phyloP scores from a whole-genome alignment of 805 yeast species.

The Debaryomyces prosopidis region DNA sequence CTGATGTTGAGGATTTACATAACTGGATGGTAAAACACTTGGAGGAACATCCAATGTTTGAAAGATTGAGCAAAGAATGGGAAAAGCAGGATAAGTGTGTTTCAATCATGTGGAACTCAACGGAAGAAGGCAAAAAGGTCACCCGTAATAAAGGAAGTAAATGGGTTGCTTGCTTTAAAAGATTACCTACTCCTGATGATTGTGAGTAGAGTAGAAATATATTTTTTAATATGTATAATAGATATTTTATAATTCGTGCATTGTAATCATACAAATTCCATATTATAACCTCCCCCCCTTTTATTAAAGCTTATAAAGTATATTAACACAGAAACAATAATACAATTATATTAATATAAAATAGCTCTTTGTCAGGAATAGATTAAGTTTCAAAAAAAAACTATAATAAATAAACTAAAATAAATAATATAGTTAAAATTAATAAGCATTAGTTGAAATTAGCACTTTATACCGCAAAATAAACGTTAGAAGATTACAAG shows the following conservation, averaged over 20 bases:
- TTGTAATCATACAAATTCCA: no score
- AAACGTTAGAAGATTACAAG: conserved; percentile 5
- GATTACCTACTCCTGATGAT: conserved; percentile 61
- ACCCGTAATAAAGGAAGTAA: conserved; percentile 86
- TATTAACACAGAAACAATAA: not conserved
- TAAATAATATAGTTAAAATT: not conserved
- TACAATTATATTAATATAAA: not conserved
- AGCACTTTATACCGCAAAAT: not conserved
- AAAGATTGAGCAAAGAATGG: conserved; percentile 76
- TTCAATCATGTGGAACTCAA: conserved; percentile 81
- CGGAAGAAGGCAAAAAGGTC: conserved; percentile 98
- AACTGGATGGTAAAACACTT: conserved; percentile 95
- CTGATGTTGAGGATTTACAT: conserved; percentile 92
- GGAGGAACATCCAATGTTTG: conserved; percentile 88
- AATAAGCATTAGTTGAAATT: not conserved
- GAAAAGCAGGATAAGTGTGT: conserved; percentile 82
- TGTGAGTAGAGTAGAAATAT: conserved; percentile 13
- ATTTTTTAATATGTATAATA: not conserved
- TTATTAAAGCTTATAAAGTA: not conserved
- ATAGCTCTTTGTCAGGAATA: not conserved
- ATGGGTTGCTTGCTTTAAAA: conserved; percentile 82
- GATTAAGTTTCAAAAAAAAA: not conserved
- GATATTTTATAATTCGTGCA: not conserved
- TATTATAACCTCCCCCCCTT: no score
- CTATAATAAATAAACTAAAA: not conserved